Evolutionary conservation across 2,329 filamentous ascomycete species (phyloP), one percentile per base, ranked within the genome.

Genomic region (Phialophora macrospora): DNA sequence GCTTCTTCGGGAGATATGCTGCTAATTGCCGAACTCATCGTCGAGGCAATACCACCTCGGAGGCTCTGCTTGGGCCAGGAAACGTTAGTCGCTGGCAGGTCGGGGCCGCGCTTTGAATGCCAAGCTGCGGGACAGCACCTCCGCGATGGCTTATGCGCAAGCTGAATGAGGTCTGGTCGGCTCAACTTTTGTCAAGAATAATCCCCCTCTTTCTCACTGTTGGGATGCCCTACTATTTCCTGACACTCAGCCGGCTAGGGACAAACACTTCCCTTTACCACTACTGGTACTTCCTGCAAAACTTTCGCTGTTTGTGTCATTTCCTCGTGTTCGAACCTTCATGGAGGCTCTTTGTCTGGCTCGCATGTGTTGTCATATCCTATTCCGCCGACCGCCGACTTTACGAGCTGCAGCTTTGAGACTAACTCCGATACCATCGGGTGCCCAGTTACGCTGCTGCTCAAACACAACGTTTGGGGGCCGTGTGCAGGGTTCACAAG

Each of bases 331-430:
- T 32, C 24, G n/a, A 55, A 17, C 34, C 41, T 62, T 62, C 51
- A 62, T 62, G 60, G 60, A 55, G 60, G 26, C 60, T 55, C 51
- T 55, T 22, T 32, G 20, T 62, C 49, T 28, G 34, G 46, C 51
- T 55, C 51, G 24, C 26, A 24, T 62, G 60, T 62, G 60, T 22
- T 41, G 44, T 48, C 26, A 28, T 46, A 46, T 55, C 28, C 38
- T 62, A 22, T 62, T 62, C 60, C 60, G 34, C 49, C 60, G 60
- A 62, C 60, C 60, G 17, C 60, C 60, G 41, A 62, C 60, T 30
- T 55, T 17, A 46, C 20, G 4, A 38, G 30, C 22, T 24, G 48
- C 2, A 55, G 30, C 51, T 48, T 51, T 24, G 34, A 26, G 34
- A 12, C 49, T 51, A n/a, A 51, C 17, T 20, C 32, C 30, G n/a